Evolutionary conservation across 331 rosid genomes (phyloP), one percentile per base, ranked within the genome.

Genomic region (Saraca asoca): DNA sequence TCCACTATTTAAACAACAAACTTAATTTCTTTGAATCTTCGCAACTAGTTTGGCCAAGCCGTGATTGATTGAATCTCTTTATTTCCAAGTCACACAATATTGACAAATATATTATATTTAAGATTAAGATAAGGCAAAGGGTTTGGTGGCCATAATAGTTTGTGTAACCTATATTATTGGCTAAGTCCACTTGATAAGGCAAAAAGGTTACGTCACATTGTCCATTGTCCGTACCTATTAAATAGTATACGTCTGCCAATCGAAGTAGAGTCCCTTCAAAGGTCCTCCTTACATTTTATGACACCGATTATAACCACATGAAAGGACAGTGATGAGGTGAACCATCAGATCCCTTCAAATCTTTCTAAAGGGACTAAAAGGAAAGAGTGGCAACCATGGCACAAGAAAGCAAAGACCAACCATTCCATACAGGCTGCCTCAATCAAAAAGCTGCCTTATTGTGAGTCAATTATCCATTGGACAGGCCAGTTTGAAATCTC

Each of bases 251-350:
- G 69, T 51, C 54, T 62, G 12, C 43, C 55, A 57, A 39, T 60
- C 73, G 61, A 73, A 78, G 79, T 78, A 15, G 66, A 2, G 68
- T 73, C 76, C 69, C 70, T 68, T 76, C 70, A 52, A 58, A 37
- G 62, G 75, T 45, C 41, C 67, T 45, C 43, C 34, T 16, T 13
- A 16, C n/a, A 39, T 62, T 33, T 20, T 13, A 19, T 63, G 77
- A 58, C 9, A 63, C 15, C 64, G 68, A 76, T 73, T 52, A 43
- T 72, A 73, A 60, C 18, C 76, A 72, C 70, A 64, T 68, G 79
- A 76, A 68, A 64, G 61, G 81, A 76, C 81, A 68, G 38, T 8
- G 24, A 77, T 72, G 73, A 61, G 39, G 39, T 68, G 76, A 68
- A 68, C 70, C 68, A 58, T 72, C 79, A 68, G 43, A 75, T 66